Conservation (phyloP, 2,329 filamentous ascomycete species). For the Colletotrichum paranaense region DNA sequence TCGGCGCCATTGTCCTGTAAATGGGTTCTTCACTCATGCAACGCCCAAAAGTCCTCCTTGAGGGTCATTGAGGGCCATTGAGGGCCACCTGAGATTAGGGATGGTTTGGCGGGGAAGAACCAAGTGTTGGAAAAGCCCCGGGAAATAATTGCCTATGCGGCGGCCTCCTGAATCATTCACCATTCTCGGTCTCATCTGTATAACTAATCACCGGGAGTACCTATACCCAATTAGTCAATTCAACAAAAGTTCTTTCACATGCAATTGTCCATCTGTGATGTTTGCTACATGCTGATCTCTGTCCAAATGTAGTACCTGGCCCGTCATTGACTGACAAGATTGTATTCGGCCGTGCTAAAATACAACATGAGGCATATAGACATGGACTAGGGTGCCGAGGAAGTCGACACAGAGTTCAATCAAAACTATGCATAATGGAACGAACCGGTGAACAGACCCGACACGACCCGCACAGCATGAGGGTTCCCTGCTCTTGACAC, state of each 20-base stretch:
- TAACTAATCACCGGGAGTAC: neutral
- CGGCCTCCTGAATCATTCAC: neutral
- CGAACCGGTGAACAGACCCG: neutral
- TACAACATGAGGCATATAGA: neutral
- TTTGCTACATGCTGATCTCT: neutral
- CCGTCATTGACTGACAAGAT: neutral
- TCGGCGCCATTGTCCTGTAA: slow-evolving; percentile 26
- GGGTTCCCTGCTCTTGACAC: neutral
- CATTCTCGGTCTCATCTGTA: neutral
- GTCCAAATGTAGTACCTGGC: neutral
- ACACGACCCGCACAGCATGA: neutral
- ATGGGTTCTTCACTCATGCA: neutral
- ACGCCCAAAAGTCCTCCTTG: neutral
- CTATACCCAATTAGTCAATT: neutral
- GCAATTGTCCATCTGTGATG: neutral
- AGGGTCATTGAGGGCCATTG: neutral
- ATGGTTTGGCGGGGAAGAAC: neutral
- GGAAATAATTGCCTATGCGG: neutral
- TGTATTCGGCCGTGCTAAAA: too few species aligned
- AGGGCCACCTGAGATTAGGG: neutral
- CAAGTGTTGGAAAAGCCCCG: neutral
- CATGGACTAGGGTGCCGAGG: neutral
- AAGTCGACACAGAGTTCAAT: neutral
- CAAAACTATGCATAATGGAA: neutral
- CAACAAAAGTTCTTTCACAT: neutral